phyloP scores from a whole-genome alignment of 768 basidiomycete genomes.

The Mrakia blollopis region DNA sequence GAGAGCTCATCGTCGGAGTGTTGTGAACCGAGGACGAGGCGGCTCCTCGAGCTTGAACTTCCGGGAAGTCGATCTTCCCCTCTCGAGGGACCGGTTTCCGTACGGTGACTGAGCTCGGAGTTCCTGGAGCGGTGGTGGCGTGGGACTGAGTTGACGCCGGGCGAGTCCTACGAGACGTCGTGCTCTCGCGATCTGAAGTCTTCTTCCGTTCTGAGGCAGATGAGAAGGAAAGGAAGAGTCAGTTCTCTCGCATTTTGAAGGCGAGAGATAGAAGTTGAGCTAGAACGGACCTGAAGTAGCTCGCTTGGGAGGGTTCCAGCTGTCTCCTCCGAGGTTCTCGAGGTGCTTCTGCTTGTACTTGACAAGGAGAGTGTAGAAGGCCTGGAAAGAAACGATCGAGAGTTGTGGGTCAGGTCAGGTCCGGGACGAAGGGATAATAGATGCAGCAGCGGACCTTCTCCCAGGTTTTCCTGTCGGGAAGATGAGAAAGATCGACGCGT shows the following conservation, averaged over 20 bases:
- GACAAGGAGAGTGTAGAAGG: constrained; percentile 78
- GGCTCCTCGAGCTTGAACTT: not conserved
- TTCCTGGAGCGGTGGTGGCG: not conserved
- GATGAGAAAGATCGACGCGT: too few species aligned
- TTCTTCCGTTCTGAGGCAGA: not conserved
- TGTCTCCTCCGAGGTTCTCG: constrained; percentile 59
- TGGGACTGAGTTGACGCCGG: not conserved
- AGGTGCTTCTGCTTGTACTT: constrained; percentile 71
- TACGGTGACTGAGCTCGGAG: not conserved
- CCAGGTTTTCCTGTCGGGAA: constrained; percentile 63
- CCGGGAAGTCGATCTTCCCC: constrained; percentile 8
- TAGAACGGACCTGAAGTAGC: not conserved
- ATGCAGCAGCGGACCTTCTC: constrained; percentile 94
- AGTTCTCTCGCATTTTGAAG: constrained; percentile 51
- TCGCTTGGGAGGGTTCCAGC: constrained; percentile 51
- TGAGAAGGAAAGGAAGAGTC: not conserved
- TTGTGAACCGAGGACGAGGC: not conserved
- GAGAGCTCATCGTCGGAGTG: not conserved
- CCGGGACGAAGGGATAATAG: constrained; percentile 48
- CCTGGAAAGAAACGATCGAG: constrained; percentile 47
- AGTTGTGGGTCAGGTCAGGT: too few species aligned
- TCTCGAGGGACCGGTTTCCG: constrained; percentile 12
- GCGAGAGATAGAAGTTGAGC: constrained; percentile 8
- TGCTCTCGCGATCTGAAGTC: not conserved
- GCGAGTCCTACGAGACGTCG: constrained; percentile 4